A percentile compares a stretch with the other conserved stretches of the same genome.
These are phyloP conservation scores for Scorias spongiosa DNA, from an alignment of 2,329 filamentous ascomycete genomes.

Conservation along the genomic window DNA sequence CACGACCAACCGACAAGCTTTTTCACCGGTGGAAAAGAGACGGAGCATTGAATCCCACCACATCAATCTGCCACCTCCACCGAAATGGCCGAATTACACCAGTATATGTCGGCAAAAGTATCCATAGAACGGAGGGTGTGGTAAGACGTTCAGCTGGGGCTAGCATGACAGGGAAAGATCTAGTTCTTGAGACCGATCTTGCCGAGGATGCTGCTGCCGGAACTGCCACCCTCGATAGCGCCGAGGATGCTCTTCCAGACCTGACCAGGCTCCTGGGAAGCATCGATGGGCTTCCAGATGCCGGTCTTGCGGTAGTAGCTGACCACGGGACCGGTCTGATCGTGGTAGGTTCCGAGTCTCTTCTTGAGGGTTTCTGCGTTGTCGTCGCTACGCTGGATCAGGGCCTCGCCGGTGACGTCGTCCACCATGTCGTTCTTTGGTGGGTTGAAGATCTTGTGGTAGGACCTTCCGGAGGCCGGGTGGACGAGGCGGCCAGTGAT, in stretches of 20 bases:
- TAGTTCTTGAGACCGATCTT: constrained; percentile 41
- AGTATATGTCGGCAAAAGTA: too few species aligned
- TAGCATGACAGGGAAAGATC: background rate
- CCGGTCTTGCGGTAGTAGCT: constrained; percentile 94
- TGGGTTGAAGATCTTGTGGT: constrained; percentile 98
- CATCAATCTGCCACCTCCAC: too few species aligned
- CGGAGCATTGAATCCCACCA: too few species aligned
- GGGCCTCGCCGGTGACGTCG: constrained; percentile 88
- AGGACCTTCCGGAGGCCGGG: constrained; percentile 87
- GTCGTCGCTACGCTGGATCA: constrained; percentile 93
- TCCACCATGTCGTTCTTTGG: constrained; percentile 90
- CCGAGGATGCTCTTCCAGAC: constrained; percentile 88
- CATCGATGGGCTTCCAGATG: constrained; percentile 92
- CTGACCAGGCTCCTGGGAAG: constrained; percentile 85
- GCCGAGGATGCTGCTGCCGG: constrained; percentile 31
- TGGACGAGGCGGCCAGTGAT: constrained; percentile 95
- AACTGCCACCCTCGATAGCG: constrained; percentile 47
- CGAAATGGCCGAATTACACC: too few species aligned
- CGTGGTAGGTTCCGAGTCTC: constrained; percentile 83
- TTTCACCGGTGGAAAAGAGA: too few species aligned
- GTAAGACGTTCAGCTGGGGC: too few species aligned
- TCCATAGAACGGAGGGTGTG: too few species aligned
- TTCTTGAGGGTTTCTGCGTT: constrained; percentile 94
- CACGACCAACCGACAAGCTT: too few species aligned
- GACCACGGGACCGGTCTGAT: constrained; percentile 83